Evolutionary conservation across 345 rosid genomes (phyloP), one percentile per base, ranked within the genome.

Genomic region (Xanthoceras sorbifolium): DNA sequence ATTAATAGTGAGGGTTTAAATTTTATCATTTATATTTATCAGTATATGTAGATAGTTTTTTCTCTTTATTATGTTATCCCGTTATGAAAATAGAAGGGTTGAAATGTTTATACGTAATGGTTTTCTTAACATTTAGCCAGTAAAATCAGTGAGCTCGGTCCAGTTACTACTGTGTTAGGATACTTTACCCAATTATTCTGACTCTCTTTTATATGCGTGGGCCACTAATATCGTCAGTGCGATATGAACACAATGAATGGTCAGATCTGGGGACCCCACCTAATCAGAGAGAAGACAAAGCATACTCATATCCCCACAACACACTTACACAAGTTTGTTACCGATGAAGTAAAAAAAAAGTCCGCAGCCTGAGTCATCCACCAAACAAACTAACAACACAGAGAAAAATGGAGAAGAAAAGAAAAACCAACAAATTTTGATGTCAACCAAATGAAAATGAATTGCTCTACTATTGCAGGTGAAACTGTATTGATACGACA

Each of bases 271-370:
- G 36, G 77, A 36, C 65, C 65, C 77, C 65, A 34, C 57, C 72
- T 26, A 34, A 67, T 18, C 31, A 52, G 23, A 31, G 38, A n/a
- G 14, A 9, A 25, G 42, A 67, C 71, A 77, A 48, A 54, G 23
- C 38, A 54, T 9, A 40, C 52, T 64, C 60, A 36, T 42, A 70
- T 71, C 57, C 10, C 57, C 55, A 14, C 62, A 22, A 6, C 50
- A 50, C 74, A 67, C 55, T 34, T 67, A 61, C 71, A 17, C 22
- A 36, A 50, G 72, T 72, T 36, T 80, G 83, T 72, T 65, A 25
- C 70, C 34, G 25, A 72, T 64, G n/a, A n/a, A n/a, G n/a, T n/a
- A n/a, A n/a, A n/a, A n/a, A n/a, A n/a, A 32, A 22, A 64, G 60
- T 22, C 36, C 46, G 32, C 40, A 23, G 34, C 61, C 15, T 31